phyloP scores from a whole-genome alignment of 441 rosid genomes.

The Euphorbia celastroides region DNA sequence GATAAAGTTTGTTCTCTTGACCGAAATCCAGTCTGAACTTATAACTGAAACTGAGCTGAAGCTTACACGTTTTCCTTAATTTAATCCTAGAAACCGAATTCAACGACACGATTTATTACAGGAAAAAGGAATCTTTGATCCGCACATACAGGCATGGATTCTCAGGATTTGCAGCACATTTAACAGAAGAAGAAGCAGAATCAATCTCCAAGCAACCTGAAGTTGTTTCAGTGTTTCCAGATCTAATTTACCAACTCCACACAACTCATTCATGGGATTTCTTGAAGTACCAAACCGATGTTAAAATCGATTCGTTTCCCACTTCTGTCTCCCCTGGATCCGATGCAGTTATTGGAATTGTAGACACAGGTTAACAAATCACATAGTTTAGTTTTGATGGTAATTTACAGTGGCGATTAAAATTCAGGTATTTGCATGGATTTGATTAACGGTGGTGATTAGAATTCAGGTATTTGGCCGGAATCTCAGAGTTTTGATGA shows the following conservation, averaged over 20 bases:
- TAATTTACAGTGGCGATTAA: too few relatives aligned
- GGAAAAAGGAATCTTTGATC: constrained; percentile 44
- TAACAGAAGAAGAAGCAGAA: constrained; percentile 60
- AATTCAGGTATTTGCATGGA: constrained; percentile 37
- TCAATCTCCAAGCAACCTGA: constrained; percentile 46
- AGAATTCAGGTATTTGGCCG: constrained; percentile 66
- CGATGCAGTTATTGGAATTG: constrained; percentile 19
- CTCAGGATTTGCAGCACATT: constrained; percentile 74
- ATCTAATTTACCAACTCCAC: constrained; percentile 55
- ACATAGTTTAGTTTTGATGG: too few relatives aligned
- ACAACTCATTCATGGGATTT: constrained; percentile 96
- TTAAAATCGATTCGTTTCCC: constrained; percentile 35
- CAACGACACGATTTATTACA: too few relatives aligned
- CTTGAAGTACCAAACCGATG: constrained; percentile 51
- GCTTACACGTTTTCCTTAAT: too few relatives aligned
- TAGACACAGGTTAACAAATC: constrained; percentile 24
- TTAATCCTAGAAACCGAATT: too few relatives aligned
- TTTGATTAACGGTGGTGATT: too few relatives aligned
- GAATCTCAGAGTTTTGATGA: constrained; percentile 54
- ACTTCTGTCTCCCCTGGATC: constrained; percentile 16
- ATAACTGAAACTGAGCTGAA: too few relatives aligned
- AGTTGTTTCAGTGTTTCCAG: constrained; percentile 78
- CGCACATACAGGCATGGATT: constrained; percentile 57
- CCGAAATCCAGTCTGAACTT: too few relatives aligned
- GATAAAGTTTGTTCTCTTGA: too few relatives aligned